Conservation (phyloP, 176 grass and related monocot genomes). For the Phragmites australis region DNA sequence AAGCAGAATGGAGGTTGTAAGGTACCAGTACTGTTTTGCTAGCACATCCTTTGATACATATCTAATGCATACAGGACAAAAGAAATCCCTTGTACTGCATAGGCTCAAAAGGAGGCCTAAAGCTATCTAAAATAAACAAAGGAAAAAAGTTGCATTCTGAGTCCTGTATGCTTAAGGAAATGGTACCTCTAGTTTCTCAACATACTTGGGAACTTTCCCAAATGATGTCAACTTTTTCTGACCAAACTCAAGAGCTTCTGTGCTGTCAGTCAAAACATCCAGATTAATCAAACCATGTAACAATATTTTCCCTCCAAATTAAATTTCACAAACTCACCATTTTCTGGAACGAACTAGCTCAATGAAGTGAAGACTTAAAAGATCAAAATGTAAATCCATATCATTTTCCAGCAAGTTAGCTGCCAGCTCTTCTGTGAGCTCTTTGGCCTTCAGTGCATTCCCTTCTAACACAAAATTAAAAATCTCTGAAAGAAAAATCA, state of each 20-base stretch:
- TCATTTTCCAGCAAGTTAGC: constrained; percentile 78
- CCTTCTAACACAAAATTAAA: constrained; percentile 76
- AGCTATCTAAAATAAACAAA: no score
- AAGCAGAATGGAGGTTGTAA: not conserved
- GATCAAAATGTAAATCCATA: constrained; percentile 91
- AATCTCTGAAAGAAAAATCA: constrained; percentile 62
- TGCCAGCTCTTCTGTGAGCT: constrained; percentile 82
- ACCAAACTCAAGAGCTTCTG: constrained; percentile 91
- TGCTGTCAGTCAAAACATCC: constrained; percentile 61
- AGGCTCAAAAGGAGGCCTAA: no score
- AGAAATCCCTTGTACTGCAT: no score
- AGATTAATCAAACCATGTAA: constrained; percentile 40
- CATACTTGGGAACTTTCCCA: constrained; percentile 76
- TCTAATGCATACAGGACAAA: not conserved
- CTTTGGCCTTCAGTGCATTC: constrained; percentile 81
- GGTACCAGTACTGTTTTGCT: not conserved
- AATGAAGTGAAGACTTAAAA: constrained; percentile 93
- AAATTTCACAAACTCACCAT: constrained; percentile 50
- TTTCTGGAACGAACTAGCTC: constrained; percentile 73
- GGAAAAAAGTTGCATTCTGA: not conserved
- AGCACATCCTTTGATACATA: not conserved
- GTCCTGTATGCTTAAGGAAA: constrained; percentile 3
- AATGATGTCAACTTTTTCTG: constrained; percentile 75
- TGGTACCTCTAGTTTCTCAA: constrained; percentile 89
- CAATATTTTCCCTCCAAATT: constrained; percentile 23